Evolutionary conservation across 495 filamentous ascomycete species (phyloP).

Genomic region (Talaromyces liani): DNA sequence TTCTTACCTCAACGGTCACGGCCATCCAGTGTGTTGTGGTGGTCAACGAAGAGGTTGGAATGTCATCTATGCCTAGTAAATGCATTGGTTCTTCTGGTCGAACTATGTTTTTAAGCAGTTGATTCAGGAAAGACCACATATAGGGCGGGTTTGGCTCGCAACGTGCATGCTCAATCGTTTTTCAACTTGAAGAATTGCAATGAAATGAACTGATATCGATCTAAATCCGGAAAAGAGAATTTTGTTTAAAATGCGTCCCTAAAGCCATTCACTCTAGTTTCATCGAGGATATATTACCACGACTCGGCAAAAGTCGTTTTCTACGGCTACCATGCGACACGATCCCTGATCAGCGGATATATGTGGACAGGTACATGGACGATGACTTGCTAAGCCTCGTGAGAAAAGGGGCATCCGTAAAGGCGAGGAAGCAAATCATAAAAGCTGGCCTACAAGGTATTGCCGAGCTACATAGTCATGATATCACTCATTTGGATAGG

Average conservation of each 20-base stretch:
- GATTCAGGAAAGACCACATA: conserved; percentile 18
- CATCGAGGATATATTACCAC: background rate
- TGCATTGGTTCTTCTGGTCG: background rate
- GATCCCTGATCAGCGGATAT: background rate
- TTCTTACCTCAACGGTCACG: background rate
- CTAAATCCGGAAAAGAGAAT: conserved; percentile 17
- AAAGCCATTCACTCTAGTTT: background rate
- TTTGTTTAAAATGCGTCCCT: conserved; percentile 18
- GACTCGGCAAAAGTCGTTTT: background rate
- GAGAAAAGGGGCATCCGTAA: background rate
- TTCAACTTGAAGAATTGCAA: background rate
- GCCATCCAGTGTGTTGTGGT: background rate
- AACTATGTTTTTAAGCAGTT: conserved; percentile 16
- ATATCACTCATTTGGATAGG: background rate
- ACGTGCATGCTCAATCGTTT: conserved; percentile 10
- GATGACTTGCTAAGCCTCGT: background rate
- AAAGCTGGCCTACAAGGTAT: background rate
- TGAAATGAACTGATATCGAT: background rate
- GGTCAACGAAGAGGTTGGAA: too few relatives aligned
- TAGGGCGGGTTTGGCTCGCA: conserved; percentile 22
- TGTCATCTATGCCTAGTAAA: too few relatives aligned
- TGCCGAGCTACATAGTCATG: background rate
- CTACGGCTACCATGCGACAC: background rate
- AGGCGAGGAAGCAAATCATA: background rate
- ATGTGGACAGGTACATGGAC: background rate